Base-by-base conservation (phyloP, 495 filamentous ascomycete species). In the Penicillium lagena region DNA sequence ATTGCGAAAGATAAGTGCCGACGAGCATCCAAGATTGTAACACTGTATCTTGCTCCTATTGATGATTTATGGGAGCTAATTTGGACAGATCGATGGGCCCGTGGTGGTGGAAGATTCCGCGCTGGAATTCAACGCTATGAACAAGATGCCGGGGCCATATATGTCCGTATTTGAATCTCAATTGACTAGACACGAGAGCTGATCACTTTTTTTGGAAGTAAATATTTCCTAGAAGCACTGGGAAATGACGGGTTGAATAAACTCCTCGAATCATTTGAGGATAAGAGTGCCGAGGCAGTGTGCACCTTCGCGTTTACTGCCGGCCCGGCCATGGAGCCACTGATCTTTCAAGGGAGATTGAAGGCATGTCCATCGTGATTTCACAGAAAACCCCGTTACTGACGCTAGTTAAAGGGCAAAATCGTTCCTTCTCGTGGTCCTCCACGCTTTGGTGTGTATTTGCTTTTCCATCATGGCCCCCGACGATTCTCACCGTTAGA, bases 21-120 rank as follows among this genome's bases (percentile, higher is more conserved):
- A 40, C 70, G 77, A 38, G 88, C 88, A 41, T 82, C 84, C 39
- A 79, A 83, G 34, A 56, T 67, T 39, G 83, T 90, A 70, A 35
- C n/a, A n/a, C n/a, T n/a, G n/a, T n/a, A n/a, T n/a, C n/a, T n/a
- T n/a, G n/a, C n/a, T n/a, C n/a, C n/a, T n/a, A n/a, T n/a, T n/a
- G n/a, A n/a, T n/a, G n/a, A n/a, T n/a, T n/a, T n/a, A n/a, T n/a
- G n/a, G n/a, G n/a, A n/a, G n/a, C n/a, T n/a, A n/a, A n/a, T n/a
- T n/a, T n/a, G n/a, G 28, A 29, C 37, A 90, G 87, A 58, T 89
- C 36, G 52, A 77, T 45, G 89, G 89, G 1, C 87, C 90, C 7
- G 90, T 95, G 22, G 72, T 95, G n/a, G 86, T 93, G n/a, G 90
- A 96, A 63, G 90, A 96, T 66, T 95, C 89, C 9, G 86, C 82